These are phyloP conservation scores for Candolleomyces efflorescens DNA, from an alignment of 768 basidiomycete genomes.

Conservation along the genomic window DNA sequence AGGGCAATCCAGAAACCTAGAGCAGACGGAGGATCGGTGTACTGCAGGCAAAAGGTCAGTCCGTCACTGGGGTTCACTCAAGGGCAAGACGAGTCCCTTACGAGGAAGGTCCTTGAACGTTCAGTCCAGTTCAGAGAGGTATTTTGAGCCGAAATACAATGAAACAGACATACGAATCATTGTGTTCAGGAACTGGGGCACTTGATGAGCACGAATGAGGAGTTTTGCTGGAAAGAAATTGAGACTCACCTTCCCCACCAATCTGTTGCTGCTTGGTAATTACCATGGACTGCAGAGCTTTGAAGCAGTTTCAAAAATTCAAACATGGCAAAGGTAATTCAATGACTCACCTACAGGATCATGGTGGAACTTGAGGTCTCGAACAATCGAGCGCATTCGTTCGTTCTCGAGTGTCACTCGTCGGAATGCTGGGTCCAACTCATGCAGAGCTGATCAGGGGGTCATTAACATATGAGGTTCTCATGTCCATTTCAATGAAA, in stretches of 20 bases:
- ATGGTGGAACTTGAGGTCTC: constrained; percentile 76
- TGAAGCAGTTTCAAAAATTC: background rate
- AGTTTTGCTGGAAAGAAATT: background rate
- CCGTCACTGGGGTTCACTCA: background rate
- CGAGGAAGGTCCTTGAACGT: constrained; percentile 63
- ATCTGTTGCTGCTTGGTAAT: constrained; percentile 94
- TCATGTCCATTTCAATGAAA: background rate
- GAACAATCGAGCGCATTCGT: constrained; percentile 61
- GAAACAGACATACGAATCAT: constrained; percentile 71
- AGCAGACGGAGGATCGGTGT: constrained; percentile 87
- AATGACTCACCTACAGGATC: constrained; percentile 70
- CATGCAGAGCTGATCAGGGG: constrained; percentile 61
- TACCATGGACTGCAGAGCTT: constrained; percentile 76
- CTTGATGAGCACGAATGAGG: background rate
- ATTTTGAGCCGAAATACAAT: background rate
- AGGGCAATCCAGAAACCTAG: constrained; percentile 97
- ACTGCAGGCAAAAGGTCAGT: constrained; percentile 40
- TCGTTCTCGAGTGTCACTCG: constrained; percentile 79
- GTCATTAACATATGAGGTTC: background rate
- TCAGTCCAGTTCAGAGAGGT: background rate
- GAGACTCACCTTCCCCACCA: constrained; percentile 75
- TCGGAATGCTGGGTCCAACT: constrained; percentile 79
- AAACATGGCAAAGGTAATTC: background rate
- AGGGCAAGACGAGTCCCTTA: constrained; percentile 28
- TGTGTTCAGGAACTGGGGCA: constrained; percentile 76